Base-by-base conservation (phyloP, 305 asterid genomes). In the Solanum aculeatissimum region DNA sequence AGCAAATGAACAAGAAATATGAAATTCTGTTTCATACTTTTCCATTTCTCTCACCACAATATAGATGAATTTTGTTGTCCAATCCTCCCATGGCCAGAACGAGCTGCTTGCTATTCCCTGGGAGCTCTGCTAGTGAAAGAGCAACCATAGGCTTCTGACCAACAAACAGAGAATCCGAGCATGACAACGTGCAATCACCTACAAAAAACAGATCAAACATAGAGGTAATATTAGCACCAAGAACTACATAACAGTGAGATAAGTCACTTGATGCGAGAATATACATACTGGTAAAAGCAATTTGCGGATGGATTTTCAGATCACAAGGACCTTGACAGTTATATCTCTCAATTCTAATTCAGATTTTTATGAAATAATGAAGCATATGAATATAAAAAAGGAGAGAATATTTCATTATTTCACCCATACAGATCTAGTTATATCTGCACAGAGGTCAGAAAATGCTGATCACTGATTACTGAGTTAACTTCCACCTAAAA, bases 31-130 rank as follows among this genome's bases (percentile, higher is more conserved):
- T 57, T 49, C 97, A 85, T 90, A 96, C 99, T 83, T 95, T 94
- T 89, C 98, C 98, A 51, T 92, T 88, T 90, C 92, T 93, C 90
- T 90, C 95, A 78, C 97, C 96, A 70, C 90, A 88, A 88, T 94
- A 96, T 72, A 95, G 90, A 92, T 93, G 97, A 86, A 96, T 94
- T 92, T 95, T 96, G 91, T 91, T 95, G 91, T 96, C 98, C 89
- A 95, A 87, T 83, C 99, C 98, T 63, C 98, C 99, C 94, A 93
- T 92, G 43, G 98, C 98, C 62, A 95, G 87, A 81, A 89, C 92
- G 60, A 96, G 88, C 86, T 86, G 92, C 29, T 88, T 89, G 18
- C 84, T 43, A 42, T 87, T 91, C 84, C 94, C 95, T 87, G 97
- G 98, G 86, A 96, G 91, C 85, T 91, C 94, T 62, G 87, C 89